Evolutionary conservation across 768 basidiomycete genomes (phyloP).

Genomic region (Cubamyces lactineus): DNA sequence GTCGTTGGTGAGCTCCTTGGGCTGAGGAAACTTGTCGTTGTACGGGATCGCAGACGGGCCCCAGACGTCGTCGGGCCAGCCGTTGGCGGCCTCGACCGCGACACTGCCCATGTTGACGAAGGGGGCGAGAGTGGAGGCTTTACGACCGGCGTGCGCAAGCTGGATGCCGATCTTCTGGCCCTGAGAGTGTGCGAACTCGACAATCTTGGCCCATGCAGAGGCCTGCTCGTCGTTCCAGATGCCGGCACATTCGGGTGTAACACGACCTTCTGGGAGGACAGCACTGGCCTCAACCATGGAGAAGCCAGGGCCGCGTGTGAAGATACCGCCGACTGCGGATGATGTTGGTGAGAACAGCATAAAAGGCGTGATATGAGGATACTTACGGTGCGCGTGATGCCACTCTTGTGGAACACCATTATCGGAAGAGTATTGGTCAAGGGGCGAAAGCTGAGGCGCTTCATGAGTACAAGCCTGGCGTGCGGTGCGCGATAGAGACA

Average conservation of each 20-base stretch:
- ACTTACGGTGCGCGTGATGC: conserved; percentile 54
- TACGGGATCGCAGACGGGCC: conserved; percentile 45
- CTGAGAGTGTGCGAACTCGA: conserved; percentile 72
- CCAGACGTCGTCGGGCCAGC: conserved; percentile 34
- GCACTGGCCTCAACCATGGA: conserved; percentile 69
- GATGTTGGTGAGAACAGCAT: not conserved
- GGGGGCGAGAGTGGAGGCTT: conserved; percentile 64
- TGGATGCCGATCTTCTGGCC: conserved; percentile 73
- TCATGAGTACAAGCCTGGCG: not conserved
- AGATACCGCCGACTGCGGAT: conserved; percentile 51
- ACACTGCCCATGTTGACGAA: conserved; percentile 55
- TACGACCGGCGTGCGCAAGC: conserved; percentile 75
- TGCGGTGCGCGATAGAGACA: not conserved
- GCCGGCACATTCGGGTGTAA: conserved; percentile 61
- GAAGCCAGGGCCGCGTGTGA: conserved; percentile 56
- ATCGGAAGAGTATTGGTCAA: conserved; percentile 63
- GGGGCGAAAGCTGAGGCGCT: conserved; percentile 47
- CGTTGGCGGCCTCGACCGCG: conserved; percentile 44
- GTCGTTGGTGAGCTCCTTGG: conserved; percentile 41
- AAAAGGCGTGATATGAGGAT: not conserved
- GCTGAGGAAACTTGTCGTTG: conserved; percentile 38
- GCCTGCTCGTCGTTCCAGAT: conserved; percentile 66
- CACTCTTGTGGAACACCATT: conserved; percentile 56
- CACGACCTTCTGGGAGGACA: conserved; percentile 58
- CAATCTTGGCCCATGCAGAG: conserved; percentile 49